Base-by-base conservation (phyloP, 2,329 filamentous ascomycete species). In the Corynespora cassiicola region DNA sequence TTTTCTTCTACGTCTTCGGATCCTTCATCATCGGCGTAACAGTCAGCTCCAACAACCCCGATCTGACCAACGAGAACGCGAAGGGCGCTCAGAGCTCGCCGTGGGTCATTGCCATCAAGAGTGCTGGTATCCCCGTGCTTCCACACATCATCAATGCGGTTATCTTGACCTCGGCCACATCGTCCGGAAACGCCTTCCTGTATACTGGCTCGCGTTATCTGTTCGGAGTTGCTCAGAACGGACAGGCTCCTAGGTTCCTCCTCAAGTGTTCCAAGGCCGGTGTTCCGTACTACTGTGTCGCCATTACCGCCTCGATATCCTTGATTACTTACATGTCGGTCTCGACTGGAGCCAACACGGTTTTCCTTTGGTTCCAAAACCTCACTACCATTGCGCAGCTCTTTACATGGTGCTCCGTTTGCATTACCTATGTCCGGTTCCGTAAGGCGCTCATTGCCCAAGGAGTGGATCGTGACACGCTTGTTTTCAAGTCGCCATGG, bases 91-190 rank as follows among this genome's bases (percentile, higher is more conserved):
- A 63, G 34, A 53, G 47, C 28, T 69, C 65, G 6, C 67, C 61
- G 6, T 69, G 64, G 59, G 61, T 91, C 42, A 87, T 90, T 47
- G 87, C 86, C 12, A 82, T 85, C 23, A 75, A 78, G 8, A 78
- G 81, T 19, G 87, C 86, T 2, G 82, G 84, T 1, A 84, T 90
- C 40, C 75, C 73, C 4, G 84, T 78, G 6, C 78, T 90, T 4
- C 84, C 86, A 0, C 82, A 81, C 5, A 79, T 91, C 37, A 84
- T 91, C 67, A 92, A 92, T 62, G 87, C 86, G 22, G 75, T 90
- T 17, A 84, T 91, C 52, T 76, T 90, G 50, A 87, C 84, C 0
- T 86, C 84, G 0, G 86, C 84, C 0, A 85, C 81, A 69, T 88
- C 85, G 0, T 77, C 85, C 0, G 82, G 80, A 0, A 90, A 90